Base-by-base conservation (phyloP, 139 green algal species). In the Micractinium sp. region DNA sequence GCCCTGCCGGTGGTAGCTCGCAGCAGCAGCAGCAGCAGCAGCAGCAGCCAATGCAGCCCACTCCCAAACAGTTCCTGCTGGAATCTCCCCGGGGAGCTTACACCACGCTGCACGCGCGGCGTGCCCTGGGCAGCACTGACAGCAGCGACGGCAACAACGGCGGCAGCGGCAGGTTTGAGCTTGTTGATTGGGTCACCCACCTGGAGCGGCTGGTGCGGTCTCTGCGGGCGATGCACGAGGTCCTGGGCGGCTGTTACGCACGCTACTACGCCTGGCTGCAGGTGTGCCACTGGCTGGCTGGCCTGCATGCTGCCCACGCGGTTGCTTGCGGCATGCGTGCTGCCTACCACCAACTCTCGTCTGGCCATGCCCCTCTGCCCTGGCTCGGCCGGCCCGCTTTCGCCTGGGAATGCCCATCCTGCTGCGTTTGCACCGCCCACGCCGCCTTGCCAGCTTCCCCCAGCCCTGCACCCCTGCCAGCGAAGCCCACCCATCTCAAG, bases 131-230 rank as follows among this genome's bases (percentile, higher is more conserved):
- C 47, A 31, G 74, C 74, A 23, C 12, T 12, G 14, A 23, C 63
- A 14, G 33, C 1, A 31, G 74, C 74, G 15, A 16, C 33, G n/a
- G 9, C 74, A 12, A 7, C 74, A 23, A 31, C 73, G 16, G 13
- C n/a, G 33, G 12, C 74, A 53, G 29, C 16, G 25, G n/a, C n/a
- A 53, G 74, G 41, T 35, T 79, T 9, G 41, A 61, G 47, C 18
- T 89, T 12, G 14, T 89, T 18, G 77, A 92, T 56, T 92, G 82
- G 82, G 15, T 12, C 74, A 56, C 76, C 22, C 89, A 92, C 77
- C 19, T 89, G 71, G 75, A 92, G 82, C 85, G 89, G 3, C 87
- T 92, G 27, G 23, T 79, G 27, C 79, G 67, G 9, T 92, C 89
- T 1, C 60, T 92, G 36, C 56, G 22, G 29, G 73, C 47, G 3